Percentiles rank a stretch among this genome's conserved stretches.
These are phyloP conservation scores for Pistacia vera DNA, from an alignment of 345 rosid genomes.

Conservation along the genomic window DNA sequence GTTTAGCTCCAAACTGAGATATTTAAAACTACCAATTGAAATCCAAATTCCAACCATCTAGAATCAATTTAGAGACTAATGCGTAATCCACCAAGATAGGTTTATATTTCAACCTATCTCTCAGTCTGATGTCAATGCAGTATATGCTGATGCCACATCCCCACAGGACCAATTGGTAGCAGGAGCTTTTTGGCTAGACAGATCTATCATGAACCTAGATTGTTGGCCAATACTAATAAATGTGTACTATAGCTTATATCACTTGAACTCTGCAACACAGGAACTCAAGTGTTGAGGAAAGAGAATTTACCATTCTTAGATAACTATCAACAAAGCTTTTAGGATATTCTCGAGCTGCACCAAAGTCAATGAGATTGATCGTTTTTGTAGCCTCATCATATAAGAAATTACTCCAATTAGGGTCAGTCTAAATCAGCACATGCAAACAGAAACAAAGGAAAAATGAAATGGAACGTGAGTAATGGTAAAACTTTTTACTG, in stretches of 20 bases:
- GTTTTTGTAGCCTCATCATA: slow-evolving; percentile 64
- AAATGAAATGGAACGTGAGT: neutral
- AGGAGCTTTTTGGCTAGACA: neutral
- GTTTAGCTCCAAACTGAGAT: neutral
- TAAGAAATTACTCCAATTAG: slow-evolving; percentile 96
- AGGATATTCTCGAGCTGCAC: slow-evolving; percentile 95
- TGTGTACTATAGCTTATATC: too few species aligned
- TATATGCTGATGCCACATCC: neutral
- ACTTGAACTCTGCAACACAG: neutral
- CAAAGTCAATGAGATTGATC: slow-evolving; percentile 89
- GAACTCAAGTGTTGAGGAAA: neutral
- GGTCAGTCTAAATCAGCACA: slow-evolving; percentile 75
- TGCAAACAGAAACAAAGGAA: slow-evolving; percentile 11
- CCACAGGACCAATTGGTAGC: neutral
- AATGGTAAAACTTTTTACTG: neutral
- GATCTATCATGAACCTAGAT: neutral
- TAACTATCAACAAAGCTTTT: slow-evolving; percentile 85
- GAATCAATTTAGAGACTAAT: neutral
- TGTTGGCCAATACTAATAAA: neutral
- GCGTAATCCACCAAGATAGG: neutral
- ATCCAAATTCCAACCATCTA: slow-evolving; percentile 1
- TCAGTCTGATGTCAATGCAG: neutral
- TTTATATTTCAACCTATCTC: neutral
- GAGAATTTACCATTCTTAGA: slow-evolving; percentile 69
- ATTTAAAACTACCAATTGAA: neutral